A percentile compares a stretch with the other conserved stretches of the same genome.
These are phyloP conservation scores for Globisporangium polare DNA, from an alignment of 352 stramenopile species.

Conservation along the genomic window DNA sequence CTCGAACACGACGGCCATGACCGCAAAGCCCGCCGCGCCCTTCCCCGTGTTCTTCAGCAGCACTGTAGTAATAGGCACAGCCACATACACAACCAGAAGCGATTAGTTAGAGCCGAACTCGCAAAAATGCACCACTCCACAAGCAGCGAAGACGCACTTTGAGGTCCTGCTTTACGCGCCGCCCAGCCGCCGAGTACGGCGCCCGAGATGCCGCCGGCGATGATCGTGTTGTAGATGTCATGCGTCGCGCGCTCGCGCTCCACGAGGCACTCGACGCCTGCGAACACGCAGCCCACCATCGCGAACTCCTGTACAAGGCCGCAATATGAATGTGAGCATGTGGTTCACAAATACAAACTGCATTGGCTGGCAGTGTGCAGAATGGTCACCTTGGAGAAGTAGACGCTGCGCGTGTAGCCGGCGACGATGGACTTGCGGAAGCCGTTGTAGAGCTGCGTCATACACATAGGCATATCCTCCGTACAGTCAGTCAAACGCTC, in stretches of 20 bases:
- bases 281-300: constrained; percentile 76
- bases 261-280: constrained; percentile 78
- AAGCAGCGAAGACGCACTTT: constrained; percentile 44
- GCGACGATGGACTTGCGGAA: constrained; percentile 81
- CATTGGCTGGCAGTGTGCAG: background rate
- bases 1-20: constrained; percentile 85
- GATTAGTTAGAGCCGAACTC: background rate
- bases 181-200: constrained; percentile 65
- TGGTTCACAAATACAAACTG: background rate
- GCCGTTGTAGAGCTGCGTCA: constrained; percentile 69
- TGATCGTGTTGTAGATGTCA: constrained; percentile 76
- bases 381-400: constrained; percentile 77
- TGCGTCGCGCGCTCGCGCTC: constrained; percentile 75
- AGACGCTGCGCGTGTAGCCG: constrained; percentile 75
- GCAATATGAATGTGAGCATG: background rate
- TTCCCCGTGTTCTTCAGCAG: constrained; percentile 69
- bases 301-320: constrained; percentile 63
- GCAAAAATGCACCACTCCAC: background rate
- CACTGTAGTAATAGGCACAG: constrained; percentile 30
- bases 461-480: background rate
- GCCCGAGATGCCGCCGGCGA: constrained; percentile 66
- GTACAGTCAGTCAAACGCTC: background rate
- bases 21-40: constrained; percentile 70
- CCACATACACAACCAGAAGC: background rate
- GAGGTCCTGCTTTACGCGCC: constrained; percentile 50